Percentiles rank a stretch among this genome's conserved stretches.
Conservation (phyloP, 2,329 filamentous ascomycete species). For the Polytolypa hystricis region DNA sequence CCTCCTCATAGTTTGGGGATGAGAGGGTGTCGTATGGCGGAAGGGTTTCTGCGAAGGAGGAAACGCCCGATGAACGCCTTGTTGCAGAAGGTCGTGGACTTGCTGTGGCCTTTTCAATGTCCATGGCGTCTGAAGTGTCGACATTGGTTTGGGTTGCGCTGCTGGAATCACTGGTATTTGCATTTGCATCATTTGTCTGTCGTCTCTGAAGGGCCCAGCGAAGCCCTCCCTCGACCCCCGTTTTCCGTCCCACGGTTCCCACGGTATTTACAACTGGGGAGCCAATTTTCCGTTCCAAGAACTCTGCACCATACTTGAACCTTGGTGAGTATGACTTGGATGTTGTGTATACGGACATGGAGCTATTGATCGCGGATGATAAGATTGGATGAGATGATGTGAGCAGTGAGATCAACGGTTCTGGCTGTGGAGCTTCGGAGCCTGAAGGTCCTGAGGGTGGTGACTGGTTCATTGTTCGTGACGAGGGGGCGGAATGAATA, state of each 20-base stretch:
- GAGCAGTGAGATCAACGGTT: conserved; percentile 75
- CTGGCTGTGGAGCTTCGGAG: conserved; percentile 44
- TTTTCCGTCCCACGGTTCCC: conserved; percentile 68
- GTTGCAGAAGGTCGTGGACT: conserved; percentile 15
- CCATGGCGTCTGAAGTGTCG: conserved; percentile 35
- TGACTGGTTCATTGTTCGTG: conserved; percentile 22
- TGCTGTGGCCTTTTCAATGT: conserved; percentile 35
- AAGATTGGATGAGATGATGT: conserved; percentile 81
- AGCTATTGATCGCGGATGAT: conserved; percentile 72
- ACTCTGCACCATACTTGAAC: conserved; percentile 80
- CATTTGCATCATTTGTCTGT: conserved; percentile 16
- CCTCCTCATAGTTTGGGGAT: conserved; percentile 64
- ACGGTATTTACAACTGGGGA: conserved; percentile 77
- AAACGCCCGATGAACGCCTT: conserved; percentile 51
- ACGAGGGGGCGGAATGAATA: conserved; percentile 50
- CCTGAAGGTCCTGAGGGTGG: conserved; percentile 22
- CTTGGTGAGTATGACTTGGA: conserved; percentile 86
- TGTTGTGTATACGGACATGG: conserved; percentile 71
- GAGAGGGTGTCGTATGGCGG: conserved; percentile 74
- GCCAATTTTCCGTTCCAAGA: conserved; percentile 76
- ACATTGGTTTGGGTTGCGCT: conserved; percentile 21
- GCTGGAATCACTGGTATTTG: background rate
- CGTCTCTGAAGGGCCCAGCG: conserved; percentile 61
- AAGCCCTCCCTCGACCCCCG: conserved; percentile 77
- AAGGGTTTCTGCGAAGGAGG: conserved; percentile 60